Evolutionary conservation across 2,329 filamentous ascomycete species (phyloP), one percentile per base, ranked within the genome.

Genomic region (Sporothrix mexicana): DNA sequence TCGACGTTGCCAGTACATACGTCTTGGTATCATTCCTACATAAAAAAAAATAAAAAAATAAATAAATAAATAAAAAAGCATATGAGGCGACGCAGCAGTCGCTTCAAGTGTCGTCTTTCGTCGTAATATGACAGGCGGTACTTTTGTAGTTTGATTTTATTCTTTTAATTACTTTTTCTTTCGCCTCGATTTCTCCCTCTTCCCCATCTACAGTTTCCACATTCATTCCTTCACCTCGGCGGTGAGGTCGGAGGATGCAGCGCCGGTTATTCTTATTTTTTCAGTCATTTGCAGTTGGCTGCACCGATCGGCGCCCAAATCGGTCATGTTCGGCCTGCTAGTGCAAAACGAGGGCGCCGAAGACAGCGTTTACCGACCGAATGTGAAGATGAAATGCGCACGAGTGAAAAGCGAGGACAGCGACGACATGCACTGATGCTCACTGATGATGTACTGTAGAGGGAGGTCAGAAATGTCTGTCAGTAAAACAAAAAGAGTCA

Each of bases 281-380:
- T n/a, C n/a, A n/a, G n/a, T n/a, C n/a, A n/a, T n/a, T n/a, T n/a
- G n/a, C n/a, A n/a, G n/a, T n/a, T n/a, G 59, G 43, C 36, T 61
- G 36, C 41, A 45, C 20, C 30, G 61, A 66, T 66, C 61, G 41
- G 41, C 61, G 13, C n/a, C 61, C 61, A 43, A 66, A 47, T 45
- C 61, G 41, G 61, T 66, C 61, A 43, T 12, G 61, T 47, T 66
- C 61, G 61, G 41, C 61, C 61, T 4, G 30, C 30, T 7, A 36
- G 30, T 7, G 47, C 17, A 64, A 20, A 55, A 55, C 2, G 30
- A 36, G 30, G 30, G 30, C 30, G 30, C 30, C n/a, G n/a, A n/a
- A n/a, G n/a, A n/a, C n/a, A n/a, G n/a, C n/a, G n/a, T n/a, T n/a
- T n/a, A n/a, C n/a, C n/a, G n/a, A n/a, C n/a, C n/a, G n/a, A 17